Conservation (phyloP, 805 yeast genomes). For the Cyberlindnera nakhonratchasimensis region DNA sequence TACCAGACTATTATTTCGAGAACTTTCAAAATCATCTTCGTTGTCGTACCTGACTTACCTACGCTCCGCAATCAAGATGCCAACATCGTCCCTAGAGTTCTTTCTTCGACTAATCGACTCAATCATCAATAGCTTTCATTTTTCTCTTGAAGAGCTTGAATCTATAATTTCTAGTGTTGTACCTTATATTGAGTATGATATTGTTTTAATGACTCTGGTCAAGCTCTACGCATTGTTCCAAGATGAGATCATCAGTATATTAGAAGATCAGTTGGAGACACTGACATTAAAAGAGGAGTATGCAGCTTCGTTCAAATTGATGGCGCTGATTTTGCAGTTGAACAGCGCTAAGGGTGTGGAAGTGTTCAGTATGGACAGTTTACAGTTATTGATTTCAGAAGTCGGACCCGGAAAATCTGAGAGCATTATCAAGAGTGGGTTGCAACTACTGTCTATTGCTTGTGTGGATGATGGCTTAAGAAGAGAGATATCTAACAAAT, state of each 20-base stretch:
- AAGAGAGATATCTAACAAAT: slow-evolving; percentile 42
- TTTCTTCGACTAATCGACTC: slow-evolving; percentile 22
- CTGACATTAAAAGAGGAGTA: slow-evolving; percentile 25
- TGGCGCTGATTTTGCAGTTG: slow-evolving; percentile 19
- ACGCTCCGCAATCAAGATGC: not conserved
- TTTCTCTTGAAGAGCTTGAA: slow-evolving; percentile 14
- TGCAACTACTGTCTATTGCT: slow-evolving; percentile 40
- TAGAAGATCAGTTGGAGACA: slow-evolving; percentile 21
- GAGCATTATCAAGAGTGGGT: slow-evolving; percentile 26
- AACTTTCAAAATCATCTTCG: slow-evolving; percentile 8
- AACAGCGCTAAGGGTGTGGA: slow-evolving; percentile 7
- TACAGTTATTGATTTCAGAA: slow-evolving; percentile 27
- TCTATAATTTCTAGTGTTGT: slow-evolving; percentile 14
- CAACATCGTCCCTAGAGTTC: not conserved
- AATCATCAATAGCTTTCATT: slow-evolving; percentile 28
- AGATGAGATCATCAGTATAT: slow-evolving; percentile 8
- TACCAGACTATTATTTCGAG: slow-evolving; percentile 1
- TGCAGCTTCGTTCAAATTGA: slow-evolving; percentile 23
- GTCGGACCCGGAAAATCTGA: slow-evolving; percentile 6
- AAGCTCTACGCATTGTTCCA: slow-evolving; percentile 12
- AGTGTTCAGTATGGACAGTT: slow-evolving; percentile 28
- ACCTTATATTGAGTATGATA: slow-evolving; percentile 12
- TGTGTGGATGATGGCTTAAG: slow-evolving; percentile 52
- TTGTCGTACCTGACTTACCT: slow-evolving; percentile 11
- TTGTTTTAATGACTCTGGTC: slow-evolving; percentile 16